Base-by-base conservation (phyloP, 1,284 basidiomycete species). In the Grifola frondosa region DNA sequence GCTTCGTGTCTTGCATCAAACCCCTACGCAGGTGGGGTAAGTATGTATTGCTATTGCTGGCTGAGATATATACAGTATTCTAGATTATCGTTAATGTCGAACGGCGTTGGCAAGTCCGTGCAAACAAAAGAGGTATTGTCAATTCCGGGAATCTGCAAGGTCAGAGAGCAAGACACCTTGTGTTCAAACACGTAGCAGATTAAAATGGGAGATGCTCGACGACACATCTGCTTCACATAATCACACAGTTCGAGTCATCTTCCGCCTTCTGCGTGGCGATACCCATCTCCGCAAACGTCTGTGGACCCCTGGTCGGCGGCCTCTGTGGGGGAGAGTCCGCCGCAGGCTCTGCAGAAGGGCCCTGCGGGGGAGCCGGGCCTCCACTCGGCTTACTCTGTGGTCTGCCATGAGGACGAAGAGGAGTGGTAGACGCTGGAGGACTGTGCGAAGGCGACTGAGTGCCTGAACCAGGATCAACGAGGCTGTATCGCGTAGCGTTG, bases 271-370 rank as follows among this genome's bases (percentile, higher is more conserved):
- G 78, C 13, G 84, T 80, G 36, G 80, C 74, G 57, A 92, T 84
- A 0, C 92, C 92, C 92, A 96, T 95, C 71, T 96, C 93, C 25
- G 85, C 88, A 66, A 96, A 97, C 32, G 91, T 95, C 57, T 84
- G 74, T 2, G 89, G 82, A 7, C 79, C 76, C 51, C 70, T 70
- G 8, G 39, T 34, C 11, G 52, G 45, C 33, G 22, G 31, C n/a
- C 24, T 40, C 32, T 19, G 28, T 17, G 20, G 37, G 10, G 45
- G 41, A 15, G 34, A 40, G 23, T 28, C 25, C 4, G 15, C 21
- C n/a, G 22, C 30, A 8, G 20, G 29, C 26, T 41, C 38, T 6
- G 41, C 42, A 11, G 28, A 29, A n/a, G 24, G 28, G 30, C 36
- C 44, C 17, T 19, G 48, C 25, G 30, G 35, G 1, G 39, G 39